Conservation (phyloP, 768 basidiomycete genomes). For the Amanita muscaria region DNA sequence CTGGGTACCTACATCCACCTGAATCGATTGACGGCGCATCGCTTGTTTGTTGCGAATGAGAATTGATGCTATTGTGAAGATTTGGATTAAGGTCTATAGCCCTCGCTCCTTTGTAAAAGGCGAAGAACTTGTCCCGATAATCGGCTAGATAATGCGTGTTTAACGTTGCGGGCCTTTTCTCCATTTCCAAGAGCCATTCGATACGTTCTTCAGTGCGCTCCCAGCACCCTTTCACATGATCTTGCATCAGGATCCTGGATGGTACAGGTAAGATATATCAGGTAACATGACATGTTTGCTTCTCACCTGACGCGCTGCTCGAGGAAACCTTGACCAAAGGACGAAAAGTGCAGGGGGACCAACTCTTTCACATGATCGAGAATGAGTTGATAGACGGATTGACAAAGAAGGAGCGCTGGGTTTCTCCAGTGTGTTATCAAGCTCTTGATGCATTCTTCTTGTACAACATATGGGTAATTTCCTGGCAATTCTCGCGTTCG, state of each 20-base stretch:
- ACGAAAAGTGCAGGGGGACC: slow-evolving; percentile 1
- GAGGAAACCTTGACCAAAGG: background rate
- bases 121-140: slow-evolving; percentile 36
- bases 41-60: no score
- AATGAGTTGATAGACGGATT: background rate
- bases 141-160: slow-evolving; percentile 41
- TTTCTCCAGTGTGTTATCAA: background rate
- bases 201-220: slow-evolving; percentile 16
- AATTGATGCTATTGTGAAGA: slow-evolving; percentile 13
- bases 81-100: slow-evolving; percentile 15
- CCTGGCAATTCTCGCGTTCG: background rate
- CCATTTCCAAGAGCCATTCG: slow-evolving; percentile 36
- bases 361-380: background rate
- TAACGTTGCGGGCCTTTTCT: slow-evolving; percentile 35
- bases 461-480: slow-evolving; percentile 6
- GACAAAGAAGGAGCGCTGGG: slow-evolving; percentile 1
- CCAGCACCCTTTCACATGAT: background rate
- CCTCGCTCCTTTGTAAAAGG: slow-evolving; percentile 29
- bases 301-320: background rate
- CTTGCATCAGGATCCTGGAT: slow-evolving; percentile 2
- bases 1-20: no score
- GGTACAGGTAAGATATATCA: background rate
- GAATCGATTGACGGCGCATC: no score
- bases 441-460: slow-evolving; percentile 1
- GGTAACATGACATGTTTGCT: background rate